Evolutionary conservation across 148 eudicot genomes (phyloP).

Genomic region (Persicaria tinctoria): DNA sequence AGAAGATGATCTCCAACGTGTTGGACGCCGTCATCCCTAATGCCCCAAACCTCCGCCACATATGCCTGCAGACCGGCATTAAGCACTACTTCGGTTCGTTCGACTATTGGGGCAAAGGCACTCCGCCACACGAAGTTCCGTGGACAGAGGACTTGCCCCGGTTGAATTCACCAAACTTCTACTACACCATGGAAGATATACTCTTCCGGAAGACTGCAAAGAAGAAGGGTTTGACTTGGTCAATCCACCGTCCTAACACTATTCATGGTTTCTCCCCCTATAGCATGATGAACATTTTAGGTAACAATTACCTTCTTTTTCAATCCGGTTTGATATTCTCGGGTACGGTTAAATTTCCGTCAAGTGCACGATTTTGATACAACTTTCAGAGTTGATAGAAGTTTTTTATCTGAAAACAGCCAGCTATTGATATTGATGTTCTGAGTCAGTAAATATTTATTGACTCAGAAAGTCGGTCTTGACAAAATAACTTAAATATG

Average conservation of each 20-base stretch:
- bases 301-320: background rate
- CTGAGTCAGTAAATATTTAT: too few relatives aligned
- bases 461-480: too few relatives aligned
- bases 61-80: slow-evolving; percentile 33
- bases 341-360: background rate
- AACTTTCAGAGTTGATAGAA: too few relatives aligned
- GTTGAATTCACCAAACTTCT: slow-evolving; percentile 26
- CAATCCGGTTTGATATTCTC: background rate
- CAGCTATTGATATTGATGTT: too few relatives aligned
- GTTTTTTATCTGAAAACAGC: too few relatives aligned
- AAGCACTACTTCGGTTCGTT: slow-evolving; percentile 29
- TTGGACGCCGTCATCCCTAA: slow-evolving; percentile 23
- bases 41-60: slow-evolving; percentile 21
- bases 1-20: slow-evolving; percentile 28
- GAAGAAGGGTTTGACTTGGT: slow-evolving; percentile 36
- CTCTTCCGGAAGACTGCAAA: slow-evolving; percentile 21
- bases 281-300: slow-evolving; percentile 33
- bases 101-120: slow-evolving; percentile 24
- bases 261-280: slow-evolving; percentile 37
- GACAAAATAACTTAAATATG: too few relatives aligned
- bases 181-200: slow-evolving; percentile 32
- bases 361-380: background rate
- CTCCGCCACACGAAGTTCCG: slow-evolving; percentile 24
- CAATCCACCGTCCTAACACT: slow-evolving; percentile 24
- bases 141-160: slow-evolving; percentile 34